Percentiles rank a stretch among this genome's conserved stretches.
Evolutionary conservation across 208 protist species (phyloP).

Genomic region (Trypanosoma platydactyli): DNA sequence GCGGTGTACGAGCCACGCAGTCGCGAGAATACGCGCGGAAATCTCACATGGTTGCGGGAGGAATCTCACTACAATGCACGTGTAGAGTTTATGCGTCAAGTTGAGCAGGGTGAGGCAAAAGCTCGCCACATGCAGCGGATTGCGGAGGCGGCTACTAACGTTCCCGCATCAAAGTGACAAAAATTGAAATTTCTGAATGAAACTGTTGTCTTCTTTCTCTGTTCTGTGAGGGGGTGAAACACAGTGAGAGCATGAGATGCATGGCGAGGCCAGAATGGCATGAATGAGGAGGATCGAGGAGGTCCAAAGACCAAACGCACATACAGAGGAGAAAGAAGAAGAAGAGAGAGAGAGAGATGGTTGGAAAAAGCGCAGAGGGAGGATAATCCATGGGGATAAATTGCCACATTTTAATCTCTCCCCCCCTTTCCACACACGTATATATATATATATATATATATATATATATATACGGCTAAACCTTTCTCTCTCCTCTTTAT

Average conservation of each 20-base stretch:
- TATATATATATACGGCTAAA: too few relatives aligned
- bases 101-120: constrained; percentile 69
- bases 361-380: constrained; percentile 1
- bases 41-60: constrained; percentile 89
- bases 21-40: constrained; percentile 72
- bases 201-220: background rate
- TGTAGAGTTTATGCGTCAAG: constrained; percentile 47
- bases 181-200: background rate
- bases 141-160: constrained; percentile 33
- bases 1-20: constrained; percentile 79
- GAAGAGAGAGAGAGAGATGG: background rate
- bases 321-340: constrained; percentile 3
- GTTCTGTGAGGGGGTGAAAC: too few relatives aligned
- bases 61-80: constrained; percentile 58
- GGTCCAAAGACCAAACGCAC: background rate
- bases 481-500: too few relatives aligned
- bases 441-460: too few relatives aligned
- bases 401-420: too few relatives aligned
- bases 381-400: too few relatives aligned
- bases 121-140: constrained; percentile 70
- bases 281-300: too few relatives aligned
- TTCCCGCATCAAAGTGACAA: background rate
- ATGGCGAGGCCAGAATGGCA: too few relatives aligned
- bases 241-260: too few relatives aligned
- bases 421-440: too few relatives aligned